Percentiles rank a stretch among this genome's conserved stretches.
Conservation (phyloP, 2,329 filamentous ascomycete species). For the Penicillium sp. region DNA sequence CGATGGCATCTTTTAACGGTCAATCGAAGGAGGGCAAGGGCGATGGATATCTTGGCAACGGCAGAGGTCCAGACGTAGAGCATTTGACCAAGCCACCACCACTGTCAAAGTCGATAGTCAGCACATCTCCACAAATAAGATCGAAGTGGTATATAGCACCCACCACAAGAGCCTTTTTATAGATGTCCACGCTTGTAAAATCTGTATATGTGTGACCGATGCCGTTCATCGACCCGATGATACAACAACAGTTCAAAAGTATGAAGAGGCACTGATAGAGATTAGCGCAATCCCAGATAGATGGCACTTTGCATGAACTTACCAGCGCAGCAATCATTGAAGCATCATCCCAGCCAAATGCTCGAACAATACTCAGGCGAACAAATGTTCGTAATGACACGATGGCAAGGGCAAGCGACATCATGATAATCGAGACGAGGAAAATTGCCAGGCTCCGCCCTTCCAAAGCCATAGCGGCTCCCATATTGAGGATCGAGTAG, state of each 20-base stretch:
- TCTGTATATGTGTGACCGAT: conserved; percentile 8
- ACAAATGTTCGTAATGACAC: conserved; percentile 26
- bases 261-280: conserved; percentile 3
- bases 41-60: conserved; percentile 52
- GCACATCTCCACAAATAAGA: background rate
- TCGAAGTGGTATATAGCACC: background rate
- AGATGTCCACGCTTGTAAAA: conserved; percentile 3
- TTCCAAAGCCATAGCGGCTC: conserved; percentile 14
- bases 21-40: conserved; percentile 52
- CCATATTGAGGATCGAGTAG: conserved; percentile 1
- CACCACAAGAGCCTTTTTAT: conserved; percentile 13
- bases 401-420: conserved; percentile 17
- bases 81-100: conserved; percentile 54
- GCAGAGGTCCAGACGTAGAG: conserved; percentile 50
- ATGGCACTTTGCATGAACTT: background rate
- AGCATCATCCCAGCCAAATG: conserved; percentile 28
- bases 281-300: background rate
- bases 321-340: conserved; percentile 27
- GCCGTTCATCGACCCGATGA: conserved; percentile 9
- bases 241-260: conserved; percentile 2
- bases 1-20: conserved; percentile 45
- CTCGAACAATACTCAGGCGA: conserved; percentile 20
- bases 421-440: conserved; percentile 19
- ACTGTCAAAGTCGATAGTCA: conserved; percentile 5
- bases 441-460: conserved; percentile 24